phyloP scores from a whole-genome alignment of 148 eudicot species.

The Oxyria digyna region DNA sequence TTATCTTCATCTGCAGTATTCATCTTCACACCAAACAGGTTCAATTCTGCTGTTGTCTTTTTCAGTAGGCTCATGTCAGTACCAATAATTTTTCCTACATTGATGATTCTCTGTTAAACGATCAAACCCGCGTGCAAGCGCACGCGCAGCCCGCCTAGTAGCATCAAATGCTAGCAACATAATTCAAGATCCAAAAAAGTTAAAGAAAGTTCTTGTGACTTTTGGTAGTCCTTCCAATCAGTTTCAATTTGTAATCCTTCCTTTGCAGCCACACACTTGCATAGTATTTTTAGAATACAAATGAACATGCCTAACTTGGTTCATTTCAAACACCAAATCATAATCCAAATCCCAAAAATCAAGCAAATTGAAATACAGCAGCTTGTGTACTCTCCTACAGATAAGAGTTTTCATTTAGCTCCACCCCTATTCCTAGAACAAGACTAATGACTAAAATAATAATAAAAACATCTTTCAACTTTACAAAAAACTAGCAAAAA shows the following conservation, averaged over 20 bases:
- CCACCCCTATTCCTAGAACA: neutral
- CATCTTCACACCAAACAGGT: slow-evolving; percentile 3
- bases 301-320: neutral
- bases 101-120: too few relatives aligned
- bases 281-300: neutral
- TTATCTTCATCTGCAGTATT: neutral
- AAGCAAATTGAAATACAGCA: neutral
- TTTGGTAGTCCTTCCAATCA: neutral
- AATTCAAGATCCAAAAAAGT: too few relatives aligned
- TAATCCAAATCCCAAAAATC: neutral
- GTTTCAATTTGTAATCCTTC: neutral
- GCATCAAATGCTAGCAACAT: too few relatives aligned
- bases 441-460: neutral
- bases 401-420: neutral
- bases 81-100: neutral
- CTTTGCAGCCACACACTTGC: neutral
- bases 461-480: neutral
- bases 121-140: too few relatives aligned
- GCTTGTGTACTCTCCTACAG: neutral
- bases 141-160: too few relatives aligned
- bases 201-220: too few relatives aligned
- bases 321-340: neutral
- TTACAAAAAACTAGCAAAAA: neutral
- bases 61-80: neutral
- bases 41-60: neutral